Evolutionary conservation across 352 stramenopile genomes (phyloP).

Genomic region (Phytophthora citricola): DNA sequence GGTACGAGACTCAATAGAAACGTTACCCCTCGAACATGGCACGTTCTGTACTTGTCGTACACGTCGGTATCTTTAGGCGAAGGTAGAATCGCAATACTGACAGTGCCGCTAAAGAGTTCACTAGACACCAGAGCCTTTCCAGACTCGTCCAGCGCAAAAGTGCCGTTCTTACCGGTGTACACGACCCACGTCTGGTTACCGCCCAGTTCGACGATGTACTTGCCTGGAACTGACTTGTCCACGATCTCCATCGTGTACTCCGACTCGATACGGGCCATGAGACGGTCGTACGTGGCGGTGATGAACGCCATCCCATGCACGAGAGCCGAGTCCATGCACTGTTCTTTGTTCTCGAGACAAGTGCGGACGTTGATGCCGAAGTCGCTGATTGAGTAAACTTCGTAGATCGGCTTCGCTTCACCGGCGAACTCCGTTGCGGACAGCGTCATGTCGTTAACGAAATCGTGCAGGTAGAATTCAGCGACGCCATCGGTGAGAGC

Average conservation of each 20-base stretch:
- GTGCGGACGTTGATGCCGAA: constrained; percentile 58
- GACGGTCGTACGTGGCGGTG: constrained; percentile 53
- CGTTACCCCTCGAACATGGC: constrained; percentile 54
- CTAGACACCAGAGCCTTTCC: constrained; percentile 44
- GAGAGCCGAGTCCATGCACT: constrained; percentile 59
- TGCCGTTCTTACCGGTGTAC: constrained; percentile 44
- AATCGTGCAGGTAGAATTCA: constrained; percentile 65
- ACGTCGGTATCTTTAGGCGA: constrained; percentile 26
- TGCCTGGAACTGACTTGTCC: constrained; percentile 42
- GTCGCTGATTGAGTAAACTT: constrained; percentile 68
- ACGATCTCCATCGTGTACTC: constrained; percentile 53
- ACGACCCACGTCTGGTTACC: constrained; percentile 78
- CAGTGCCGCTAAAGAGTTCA: constrained; percentile 43
- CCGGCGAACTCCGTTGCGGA: constrained; percentile 60
- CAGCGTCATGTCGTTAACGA: constrained; percentile 69
- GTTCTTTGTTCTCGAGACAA: constrained; percentile 30
- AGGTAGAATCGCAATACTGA: constrained; percentile 59
- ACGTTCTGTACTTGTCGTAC: constrained; percentile 62
- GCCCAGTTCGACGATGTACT: constrained; percentile 58
- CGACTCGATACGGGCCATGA: constrained; percentile 54
- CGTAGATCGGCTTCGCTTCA: constrained; percentile 48
- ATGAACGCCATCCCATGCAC: constrained; percentile 77
- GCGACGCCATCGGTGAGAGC: constrained; percentile 46
- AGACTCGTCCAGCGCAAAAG: constrained; percentile 42
- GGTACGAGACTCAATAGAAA: constrained; percentile 53